Evolutionary conservation across 1,284 basidiomycete genomes (phyloP), one percentile per base, ranked within the genome.

Genomic region (Cryptococcus hybrid): DNA sequence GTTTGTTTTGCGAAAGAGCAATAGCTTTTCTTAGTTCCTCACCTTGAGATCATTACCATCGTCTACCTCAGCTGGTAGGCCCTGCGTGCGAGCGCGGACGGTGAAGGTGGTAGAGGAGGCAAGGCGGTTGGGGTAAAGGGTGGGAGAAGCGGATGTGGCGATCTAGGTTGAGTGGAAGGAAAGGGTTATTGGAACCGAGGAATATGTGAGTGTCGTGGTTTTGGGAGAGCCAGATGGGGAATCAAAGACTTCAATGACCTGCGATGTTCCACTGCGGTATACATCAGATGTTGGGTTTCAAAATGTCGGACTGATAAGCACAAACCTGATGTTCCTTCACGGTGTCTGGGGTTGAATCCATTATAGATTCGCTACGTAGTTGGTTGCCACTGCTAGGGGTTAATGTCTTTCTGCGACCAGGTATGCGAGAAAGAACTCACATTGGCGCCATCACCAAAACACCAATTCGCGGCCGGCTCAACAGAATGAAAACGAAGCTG

Each of bases 401-500:
- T 30, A 48, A 39, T 48, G 3, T 42, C 46, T 40, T 6, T 15
- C 11, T 7, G 7, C 36, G 42, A 34, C 56, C 37, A 11, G 12
- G 47, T 2, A 9, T 11, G 48, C 6, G 39, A n/a, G n/a, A n/a
- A 6, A 37, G 13, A 8, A 64, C 71, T 61, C 47, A 74, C 73
- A 47, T 63, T 63, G 36, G 57, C 55, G 7, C 73, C 74, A 15
- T 68, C 69, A n/a, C 73, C 69, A 55, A 73, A 76, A 52, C 71
- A 72, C 74, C 74, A 76, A 55, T 76, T 70, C 56, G 69, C 65
- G 30, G 74, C 74, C 9, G 73, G 65, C 12, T 71, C 71, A 12
- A 66, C 59, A 4, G 51, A 63, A 15, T 56, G 46, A 56, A 62
- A 76, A 8, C 73, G 61, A 49, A 5, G 74, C 66, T 1, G 74